A percentile compares a stretch with the other conserved stretches of the same genome.
phyloP scores from a whole-genome alignment of 225 moss, liverwort and hornwort genomes.

The Pseudisothecium myosuroides region DNA sequence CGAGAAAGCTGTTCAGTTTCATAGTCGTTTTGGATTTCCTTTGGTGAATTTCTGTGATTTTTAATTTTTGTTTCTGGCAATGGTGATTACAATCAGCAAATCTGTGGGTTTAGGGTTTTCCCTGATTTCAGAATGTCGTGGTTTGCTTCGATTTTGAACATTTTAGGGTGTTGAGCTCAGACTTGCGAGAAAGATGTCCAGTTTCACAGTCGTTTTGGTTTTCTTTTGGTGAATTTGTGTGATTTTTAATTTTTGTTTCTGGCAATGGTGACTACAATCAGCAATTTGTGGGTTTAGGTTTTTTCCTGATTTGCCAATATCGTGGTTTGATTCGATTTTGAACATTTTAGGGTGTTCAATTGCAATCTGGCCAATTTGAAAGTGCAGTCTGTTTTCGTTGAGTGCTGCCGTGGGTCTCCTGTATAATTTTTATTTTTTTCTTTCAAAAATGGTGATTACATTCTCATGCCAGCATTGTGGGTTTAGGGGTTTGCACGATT shows the following conservation, averaged over 20 bases:
- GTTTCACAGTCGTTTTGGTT: too few species aligned
- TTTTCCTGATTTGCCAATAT: neutral
- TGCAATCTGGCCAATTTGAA: neutral
- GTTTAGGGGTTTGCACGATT: neutral
- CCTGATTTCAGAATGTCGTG: neutral
- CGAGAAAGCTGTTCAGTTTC: too few species aligned
- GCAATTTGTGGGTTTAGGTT: neutral
- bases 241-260: neutral
- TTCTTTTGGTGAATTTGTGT: neutral
- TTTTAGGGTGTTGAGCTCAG: too few species aligned
- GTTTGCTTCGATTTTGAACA: neutral
- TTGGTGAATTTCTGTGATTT: neutral
- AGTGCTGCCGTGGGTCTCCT: neutral
- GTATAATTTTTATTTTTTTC: neutral
- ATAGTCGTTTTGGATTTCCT: too few species aligned
- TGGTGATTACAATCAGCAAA: neutral
- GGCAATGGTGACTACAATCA: neutral
- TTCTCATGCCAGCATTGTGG: neutral
- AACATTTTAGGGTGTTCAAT: neutral
- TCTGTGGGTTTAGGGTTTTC: neutral
- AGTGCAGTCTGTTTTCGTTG: neutral
- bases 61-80: neutral
- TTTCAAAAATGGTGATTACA: neutral
- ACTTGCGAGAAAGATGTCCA: too few species aligned
- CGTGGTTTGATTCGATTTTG: neutral